These are phyloP conservation scores for Penicillium griseofulvum DNA, from an alignment of 2,329 filamentous ascomycete genomes.

Conservation along the genomic window DNA sequence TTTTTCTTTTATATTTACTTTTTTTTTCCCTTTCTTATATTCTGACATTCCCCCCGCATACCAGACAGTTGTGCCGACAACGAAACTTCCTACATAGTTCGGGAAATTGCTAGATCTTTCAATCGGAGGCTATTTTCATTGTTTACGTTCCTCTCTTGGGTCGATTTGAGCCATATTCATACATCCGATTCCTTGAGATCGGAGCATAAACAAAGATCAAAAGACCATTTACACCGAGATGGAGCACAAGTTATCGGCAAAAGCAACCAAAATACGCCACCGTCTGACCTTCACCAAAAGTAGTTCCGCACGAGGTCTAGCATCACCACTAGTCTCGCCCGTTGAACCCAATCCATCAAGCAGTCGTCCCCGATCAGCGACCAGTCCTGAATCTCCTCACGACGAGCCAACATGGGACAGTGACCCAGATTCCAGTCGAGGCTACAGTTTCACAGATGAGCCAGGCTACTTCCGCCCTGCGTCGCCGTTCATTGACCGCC, in stretches of 20 bases:
- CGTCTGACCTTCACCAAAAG: constrained; percentile 18
- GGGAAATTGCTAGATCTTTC: not conserved
- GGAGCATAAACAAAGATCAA: not conserved
- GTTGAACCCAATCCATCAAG: not conserved
- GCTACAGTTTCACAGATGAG: constrained; percentile 38
- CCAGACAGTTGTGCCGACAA: constrained; percentile 15
- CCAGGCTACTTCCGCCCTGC: constrained; percentile 30
- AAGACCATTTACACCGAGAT: constrained; percentile 1
- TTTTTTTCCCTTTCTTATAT: not conserved
- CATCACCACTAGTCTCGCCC: constrained; percentile 9
- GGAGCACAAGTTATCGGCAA: constrained; percentile 24
- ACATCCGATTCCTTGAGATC: not conserved
- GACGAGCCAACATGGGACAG: constrained; percentile 4
- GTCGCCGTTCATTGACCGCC: constrained; percentile 36
- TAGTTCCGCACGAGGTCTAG: constrained; percentile 7
- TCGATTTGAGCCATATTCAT: not conserved
- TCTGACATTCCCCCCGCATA: constrained; percentile 11
- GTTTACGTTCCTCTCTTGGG: not conserved
- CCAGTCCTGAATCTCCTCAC: constrained; percentile 12
- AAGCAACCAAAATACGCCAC: constrained; percentile 20
- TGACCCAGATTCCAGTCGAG: constrained; percentile 19
- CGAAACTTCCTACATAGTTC: constrained; percentile 1
- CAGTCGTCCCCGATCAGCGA: constrained; percentile 19
- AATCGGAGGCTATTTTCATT: not conserved
- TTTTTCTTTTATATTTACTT: not conserved